Base-by-base conservation (phyloP, 345 rosid genomes). In the Psidium friedrichsthalianum region DNA sequence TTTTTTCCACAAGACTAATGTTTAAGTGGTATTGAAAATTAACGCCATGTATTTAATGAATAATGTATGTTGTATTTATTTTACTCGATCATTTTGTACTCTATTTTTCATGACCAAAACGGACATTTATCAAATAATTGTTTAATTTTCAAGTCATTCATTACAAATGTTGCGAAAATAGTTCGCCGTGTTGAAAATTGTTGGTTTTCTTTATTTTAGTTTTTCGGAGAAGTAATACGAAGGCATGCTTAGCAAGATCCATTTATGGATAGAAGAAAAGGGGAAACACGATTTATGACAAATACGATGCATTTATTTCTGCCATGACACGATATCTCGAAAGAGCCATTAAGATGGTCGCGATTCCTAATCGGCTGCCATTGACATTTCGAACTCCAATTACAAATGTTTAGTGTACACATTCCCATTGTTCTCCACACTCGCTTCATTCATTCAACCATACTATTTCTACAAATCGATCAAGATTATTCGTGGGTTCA, bases 41-140 rank as follows among this genome's bases (percentile, higher is more conserved):
- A 15, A 29, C 20, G 14, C 40, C 13, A 14, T 1, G 0, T 59
- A 27, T 59, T 59, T n/a, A 58, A n/a, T 57, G 29, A 25, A 25
- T 11, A 57, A 10, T 49, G 51, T 51, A 1, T 1, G 15, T 2
- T n/a, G 27, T 58, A n/a, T n/a, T 15, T 12, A 13, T 12, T 58
- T n/a, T n/a, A n/a, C 4, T n/a, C 4, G 8, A 1, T 58, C 18
- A n/a, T 58, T 12, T 58, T 58, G n/a, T 11, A 51, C 4, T 3
- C 13, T 12, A 6, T 58, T 3, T 1, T 58, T n/a, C 2, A 0
- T 8, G 5, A 12, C 1, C 0, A 12, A 12, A 58, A 58, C n/a
- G 8, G 1, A 58, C 4, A 3, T 58, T 58, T n/a, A n/a, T 58
- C 32, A 0, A 58, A 58, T 0, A 58, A 58, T 25, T 7, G n/a